phyloP scores from a whole-genome alignment of 345 rosid species.

The Toxicodendron radicans region DNA sequence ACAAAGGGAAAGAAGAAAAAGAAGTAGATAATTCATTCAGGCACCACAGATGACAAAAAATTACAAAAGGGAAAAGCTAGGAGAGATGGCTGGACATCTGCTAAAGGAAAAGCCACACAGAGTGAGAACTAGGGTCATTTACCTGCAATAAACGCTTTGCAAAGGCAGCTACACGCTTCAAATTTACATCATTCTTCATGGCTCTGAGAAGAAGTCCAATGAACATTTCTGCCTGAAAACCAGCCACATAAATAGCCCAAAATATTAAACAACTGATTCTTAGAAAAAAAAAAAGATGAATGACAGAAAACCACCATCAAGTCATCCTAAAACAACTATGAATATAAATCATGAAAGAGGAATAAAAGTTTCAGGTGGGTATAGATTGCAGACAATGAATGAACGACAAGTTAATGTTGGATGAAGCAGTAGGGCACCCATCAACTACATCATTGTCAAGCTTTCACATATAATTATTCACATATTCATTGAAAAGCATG shows the following conservation, averaged over 20 bases:
- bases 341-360: not conserved
- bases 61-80: not conserved
- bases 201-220: slow-evolving; percentile 89
- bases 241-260: slow-evolving; percentile 35
- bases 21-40: not conserved
- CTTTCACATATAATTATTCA: not conserved
- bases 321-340: not conserved
- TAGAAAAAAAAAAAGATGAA: not conserved
- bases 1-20: not conserved
- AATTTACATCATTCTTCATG: slow-evolving; percentile 85
- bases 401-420: not conserved
- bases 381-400: not conserved
- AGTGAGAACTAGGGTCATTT: slow-evolving; percentile 5
- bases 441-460: not conserved
- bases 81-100: not conserved
- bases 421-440: not conserved
- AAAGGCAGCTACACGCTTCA: slow-evolving; percentile 88
- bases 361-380: not conserved
- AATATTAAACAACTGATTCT: not conserved
- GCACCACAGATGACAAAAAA: not conserved
- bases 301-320: not conserved
- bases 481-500: not conserved
- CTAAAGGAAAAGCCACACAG: not conserved
- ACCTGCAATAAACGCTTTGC: slow-evolving; percentile 95
- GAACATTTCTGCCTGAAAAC: slow-evolving; percentile 84